A percentile compares a stretch with the other conserved stretches of the same genome.
Conservation (phyloP, 2,329 filamentous ascomycete genomes). For the Colletotrichum orchidophilum region DNA sequence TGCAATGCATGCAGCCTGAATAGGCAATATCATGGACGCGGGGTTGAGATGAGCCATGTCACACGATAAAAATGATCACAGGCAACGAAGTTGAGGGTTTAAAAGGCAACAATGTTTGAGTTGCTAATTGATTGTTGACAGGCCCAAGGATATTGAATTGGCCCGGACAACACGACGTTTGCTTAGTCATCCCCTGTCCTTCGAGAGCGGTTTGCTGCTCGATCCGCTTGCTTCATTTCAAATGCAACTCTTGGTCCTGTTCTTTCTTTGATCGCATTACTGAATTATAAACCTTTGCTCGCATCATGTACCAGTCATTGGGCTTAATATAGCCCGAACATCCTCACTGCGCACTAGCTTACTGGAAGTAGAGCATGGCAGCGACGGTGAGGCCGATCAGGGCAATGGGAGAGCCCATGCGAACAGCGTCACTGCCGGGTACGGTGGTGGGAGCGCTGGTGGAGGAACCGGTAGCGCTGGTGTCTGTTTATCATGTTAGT, state of each 20-base stretch:
- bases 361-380: conserved; percentile 54
- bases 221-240: conserved; percentile 13
- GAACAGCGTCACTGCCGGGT: conserved; percentile 36
- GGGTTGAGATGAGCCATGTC: not conserved
- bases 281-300: conserved; percentile 30
- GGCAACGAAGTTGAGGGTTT: not conserved
- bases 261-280: conserved; percentile 32
- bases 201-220: conserved; percentile 11
- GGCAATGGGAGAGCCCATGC: conserved; percentile 50
- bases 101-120: conserved; percentile 7
- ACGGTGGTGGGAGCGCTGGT: conserved; percentile 46
- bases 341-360: conserved; percentile 33
- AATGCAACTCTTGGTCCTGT: conserved; percentile 28
- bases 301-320: conserved; percentile 26
- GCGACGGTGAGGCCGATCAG: conserved; percentile 50
- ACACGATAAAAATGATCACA: not conserved
- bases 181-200: not conserved
- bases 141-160: conserved; percentile 4
- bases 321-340: not conserved
- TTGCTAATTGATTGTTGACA: conserved; percentile 22
- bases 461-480: conserved; percentile 40
- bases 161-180: conserved; percentile 9
- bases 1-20: conserved; percentile 16
- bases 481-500: conserved; percentile 29
- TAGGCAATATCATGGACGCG: not conserved